These are phyloP conservation scores for Penicillium sp. DNA, from an alignment of 2,329 filamentous ascomycete genomes.

Conservation along the genomic window DNA sequence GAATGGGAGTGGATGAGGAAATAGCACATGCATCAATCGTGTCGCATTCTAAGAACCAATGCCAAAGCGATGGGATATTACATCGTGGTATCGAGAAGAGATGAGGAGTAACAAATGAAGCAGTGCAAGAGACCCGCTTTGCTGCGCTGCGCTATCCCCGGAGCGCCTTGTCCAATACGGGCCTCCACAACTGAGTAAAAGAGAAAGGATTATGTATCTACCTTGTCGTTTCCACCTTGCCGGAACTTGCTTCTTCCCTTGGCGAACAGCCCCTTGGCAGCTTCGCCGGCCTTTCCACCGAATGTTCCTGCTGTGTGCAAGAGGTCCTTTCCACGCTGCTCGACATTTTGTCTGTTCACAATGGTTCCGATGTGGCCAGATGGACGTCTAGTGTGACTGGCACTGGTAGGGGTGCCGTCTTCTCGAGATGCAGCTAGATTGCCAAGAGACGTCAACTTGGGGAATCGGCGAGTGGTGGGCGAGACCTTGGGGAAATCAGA, in stretches of 20 bases:
- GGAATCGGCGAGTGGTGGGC: conserved; percentile 43
- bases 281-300: conserved; percentile 72
- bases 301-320: conserved; percentile 78
- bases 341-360: conserved; percentile 66
- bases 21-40: conserved; percentile 29
- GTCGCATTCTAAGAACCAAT: conserved; percentile 33
- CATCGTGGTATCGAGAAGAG: conserved; percentile 36
- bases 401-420: conserved; percentile 37
- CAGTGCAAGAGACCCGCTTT: conserved; percentile 13
- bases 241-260: conserved; percentile 86
- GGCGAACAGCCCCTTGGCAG: conserved; percentile 86
- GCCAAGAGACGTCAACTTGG: conserved; percentile 44
- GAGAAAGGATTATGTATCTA: conserved; percentile 60
- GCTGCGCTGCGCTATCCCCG: conserved; percentile 13
- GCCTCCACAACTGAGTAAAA: conserved; percentile 14
- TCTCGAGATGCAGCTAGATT: conserved; percentile 32
- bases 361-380: conserved; percentile 44
- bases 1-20: conserved; percentile 11
- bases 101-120: conserved; percentile 17
- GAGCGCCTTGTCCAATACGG: conserved; percentile 14
- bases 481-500: conserved; percentile 34
- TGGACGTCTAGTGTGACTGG: conserved; percentile 38
- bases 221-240: conserved; percentile 71
- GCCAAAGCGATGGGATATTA: conserved; percentile 32
- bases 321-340: conserved; percentile 85